Base-by-base conservation (phyloP, 2,329 filamentous ascomycete species). In the Lasiodiplodia citricola region DNA sequence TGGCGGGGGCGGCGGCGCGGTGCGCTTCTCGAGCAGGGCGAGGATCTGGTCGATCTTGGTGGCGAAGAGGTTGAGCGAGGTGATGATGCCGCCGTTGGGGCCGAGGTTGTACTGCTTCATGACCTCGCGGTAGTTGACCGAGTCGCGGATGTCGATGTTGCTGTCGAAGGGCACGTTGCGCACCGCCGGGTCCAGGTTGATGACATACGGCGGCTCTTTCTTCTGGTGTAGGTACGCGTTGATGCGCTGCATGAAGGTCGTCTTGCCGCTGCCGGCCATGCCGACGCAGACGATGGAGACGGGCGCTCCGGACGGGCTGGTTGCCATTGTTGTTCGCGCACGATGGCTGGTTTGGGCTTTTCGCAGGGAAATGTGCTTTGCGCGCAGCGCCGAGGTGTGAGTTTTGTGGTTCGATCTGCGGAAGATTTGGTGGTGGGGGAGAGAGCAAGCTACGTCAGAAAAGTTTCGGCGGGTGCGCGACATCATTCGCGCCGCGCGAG, bases 81-180 rank as follows among this genome's bases (percentile, higher is more conserved):
- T 99, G 73, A 99, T 84, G 76, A 99, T 99, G 57, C 94, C 96
- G 65, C 96, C 96, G 83, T 99, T 99, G 10, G 96, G 96, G 0
- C 96, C 96, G 0, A 99, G 88, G 77, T 97, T 97, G 81, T 97
- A 98, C 82, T 98, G 94, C 82, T 95, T 96, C 96, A 99, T 99
- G 72, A 99, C 96, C 82, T 99, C 95, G 80, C 97, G 96, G 85
- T 99, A 99, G 87, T 99, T 97, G 80, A 99, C 95, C 31, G 92
- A 96, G 82, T 99, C 96, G 76, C 96, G 93, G 74, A 99, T 99
- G 82, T 99, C 96, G 82, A 99, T 98, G 81, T 99, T 99, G 80
- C 92, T 90, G 74, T 97, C 95, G 78, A 97, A 99, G 3, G 96
- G 96, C 7, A 97, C 92, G 73, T 91, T 93, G 76, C 94, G 88